A percentile compares a stretch with the other conserved stretches of the same genome.
These are phyloP conservation scores for Hexamita inflata DNA, from an alignment of 208 protist species.

Conservation along the genomic window DNA sequence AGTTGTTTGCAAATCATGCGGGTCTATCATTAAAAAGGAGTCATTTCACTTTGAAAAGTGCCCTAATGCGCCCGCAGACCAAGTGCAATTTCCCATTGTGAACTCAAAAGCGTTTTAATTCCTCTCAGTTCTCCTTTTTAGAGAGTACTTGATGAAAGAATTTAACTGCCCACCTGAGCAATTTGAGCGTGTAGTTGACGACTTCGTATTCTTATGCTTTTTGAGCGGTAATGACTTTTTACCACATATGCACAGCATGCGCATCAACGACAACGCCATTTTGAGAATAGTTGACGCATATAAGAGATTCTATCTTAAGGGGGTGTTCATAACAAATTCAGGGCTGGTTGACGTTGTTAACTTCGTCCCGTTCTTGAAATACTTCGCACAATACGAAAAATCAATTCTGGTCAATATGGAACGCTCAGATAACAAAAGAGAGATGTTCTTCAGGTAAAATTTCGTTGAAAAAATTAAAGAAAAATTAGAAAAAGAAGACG, in stretches of 20 bases:
- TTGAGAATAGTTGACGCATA: constrained; percentile 29
- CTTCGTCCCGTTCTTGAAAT: neutral
- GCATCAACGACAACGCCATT: constrained; percentile 65
- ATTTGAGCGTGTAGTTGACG: constrained; percentile 80
- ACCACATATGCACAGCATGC: constrained; percentile 71
- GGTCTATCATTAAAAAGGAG: neutral
- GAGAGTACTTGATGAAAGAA: constrained; percentile 36
- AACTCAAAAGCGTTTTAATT: constrained; percentile 28
- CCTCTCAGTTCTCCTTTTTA: constrained; percentile 22
- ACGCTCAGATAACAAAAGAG: neutral
- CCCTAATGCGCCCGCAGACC: neutral
- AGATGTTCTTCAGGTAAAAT: no score
- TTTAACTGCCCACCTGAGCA: constrained; percentile 50
- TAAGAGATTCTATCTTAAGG: neutral
- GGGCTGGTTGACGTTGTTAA: neutral
- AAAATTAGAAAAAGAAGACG: neutral
- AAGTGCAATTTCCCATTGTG: neutral
- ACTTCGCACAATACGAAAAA: neutral
- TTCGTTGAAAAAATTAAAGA: neutral
- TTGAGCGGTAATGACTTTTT: constrained; percentile 96
- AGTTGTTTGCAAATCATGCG: neutral
- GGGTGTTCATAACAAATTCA: neutral
- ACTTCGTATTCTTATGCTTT: constrained; percentile 88
- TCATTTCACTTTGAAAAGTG: neutral
- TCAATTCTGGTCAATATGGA: neutral